phyloP scores from a whole-genome alignment of 768 basidiomycete genomes.

The Lanmaoa pseudosensibilis region DNA sequence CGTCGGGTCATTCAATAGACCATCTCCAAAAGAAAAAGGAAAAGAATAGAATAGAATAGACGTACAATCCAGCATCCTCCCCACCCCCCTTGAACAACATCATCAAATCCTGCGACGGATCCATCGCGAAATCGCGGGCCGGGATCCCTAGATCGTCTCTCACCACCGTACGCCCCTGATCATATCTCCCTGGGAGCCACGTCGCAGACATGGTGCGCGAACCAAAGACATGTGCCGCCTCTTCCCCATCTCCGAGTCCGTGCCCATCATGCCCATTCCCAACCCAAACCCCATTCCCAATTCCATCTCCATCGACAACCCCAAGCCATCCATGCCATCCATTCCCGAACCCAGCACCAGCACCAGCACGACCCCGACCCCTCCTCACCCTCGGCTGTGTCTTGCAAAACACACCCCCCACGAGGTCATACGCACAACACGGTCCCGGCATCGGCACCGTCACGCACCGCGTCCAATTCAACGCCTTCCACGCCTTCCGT shows the following conservation, averaged over 20 bases:
- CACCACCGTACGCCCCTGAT: conserved; percentile 17
- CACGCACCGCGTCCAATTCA: conserved; percentile 27
- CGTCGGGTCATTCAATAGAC: no score
- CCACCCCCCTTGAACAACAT: conserved; percentile 39
- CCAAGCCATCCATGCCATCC: not conserved
- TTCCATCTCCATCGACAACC: not conserved
- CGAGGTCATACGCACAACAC: conserved; percentile 59
- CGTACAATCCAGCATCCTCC: conserved; percentile 16
- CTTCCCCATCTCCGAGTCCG: not conserved
- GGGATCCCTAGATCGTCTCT: conserved; percentile 40
- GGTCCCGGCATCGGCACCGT: conserved; percentile 34
- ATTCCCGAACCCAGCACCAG: not conserved
- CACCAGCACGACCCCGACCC: not conserved
- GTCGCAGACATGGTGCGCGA: conserved; percentile 28
- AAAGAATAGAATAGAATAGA: not conserved
- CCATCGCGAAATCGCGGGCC: conserved; percentile 61
- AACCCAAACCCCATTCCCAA: not conserved
- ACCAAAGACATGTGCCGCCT: not conserved
- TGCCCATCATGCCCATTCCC: not conserved
- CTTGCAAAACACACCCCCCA: conserved; percentile 57
- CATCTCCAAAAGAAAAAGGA: no score
- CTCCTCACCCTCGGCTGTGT: conserved; percentile 15
- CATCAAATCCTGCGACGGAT: conserved; percentile 62
- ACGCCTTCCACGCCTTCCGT: conserved; percentile 36
- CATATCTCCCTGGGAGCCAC: conserved; percentile 18